A percentile compares a stretch with the other conserved stretches of the same genome.
Evolutionary conservation across 1,284 basidiomycete species (phyloP).

Genomic region (Meripilus lineatus): DNA sequence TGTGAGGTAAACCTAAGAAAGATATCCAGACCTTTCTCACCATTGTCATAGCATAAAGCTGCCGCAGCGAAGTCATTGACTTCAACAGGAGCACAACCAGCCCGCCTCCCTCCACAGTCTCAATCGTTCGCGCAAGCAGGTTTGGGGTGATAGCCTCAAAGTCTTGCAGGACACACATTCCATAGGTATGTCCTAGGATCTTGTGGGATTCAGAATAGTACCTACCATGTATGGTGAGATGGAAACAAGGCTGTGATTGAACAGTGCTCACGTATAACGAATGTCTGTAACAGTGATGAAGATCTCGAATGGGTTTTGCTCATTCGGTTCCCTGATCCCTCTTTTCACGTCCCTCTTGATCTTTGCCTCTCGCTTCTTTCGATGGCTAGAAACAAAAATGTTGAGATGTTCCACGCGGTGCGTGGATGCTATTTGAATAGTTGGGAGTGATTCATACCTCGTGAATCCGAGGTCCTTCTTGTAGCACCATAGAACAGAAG

Average conservation of each 20-base stretch:
- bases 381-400: slow-evolving; percentile 56
- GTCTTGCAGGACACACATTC: slow-evolving; percentile 97
- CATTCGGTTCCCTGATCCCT: slow-evolving; percentile 90
- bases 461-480: slow-evolving; percentile 96
- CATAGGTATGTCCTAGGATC: slow-evolving; percentile 96
- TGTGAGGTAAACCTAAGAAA: not conserved
- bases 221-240: slow-evolving; percentile 23
- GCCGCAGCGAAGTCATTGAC: slow-evolving; percentile 91
- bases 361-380: slow-evolving; percentile 95
- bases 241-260: not conserved
- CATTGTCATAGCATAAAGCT: slow-evolving; percentile 97
- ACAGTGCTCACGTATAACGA: slow-evolving; percentile 76
- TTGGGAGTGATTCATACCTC: slow-evolving; percentile 56
- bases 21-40: slow-evolving; percentile 38
- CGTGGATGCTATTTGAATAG: too few species aligned
- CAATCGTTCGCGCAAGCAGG: slow-evolving; percentile 92
- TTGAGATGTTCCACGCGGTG: too few species aligned
- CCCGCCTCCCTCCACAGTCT: slow-evolving; percentile 98
- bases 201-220: slow-evolving; percentile 95
- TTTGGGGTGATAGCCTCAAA: slow-evolving; percentile 99
- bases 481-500: slow-evolving; percentile 95
- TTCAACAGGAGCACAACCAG: slow-evolving; percentile 90
- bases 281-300: slow-evolving; percentile 99
- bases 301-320: slow-evolving; percentile 97
- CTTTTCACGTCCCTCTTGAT: slow-evolving; percentile 94